These are phyloP conservation scores for Rhizophora mangle DNA, from an alignment of 345 rosid species.

Conservation along the genomic window DNA sequence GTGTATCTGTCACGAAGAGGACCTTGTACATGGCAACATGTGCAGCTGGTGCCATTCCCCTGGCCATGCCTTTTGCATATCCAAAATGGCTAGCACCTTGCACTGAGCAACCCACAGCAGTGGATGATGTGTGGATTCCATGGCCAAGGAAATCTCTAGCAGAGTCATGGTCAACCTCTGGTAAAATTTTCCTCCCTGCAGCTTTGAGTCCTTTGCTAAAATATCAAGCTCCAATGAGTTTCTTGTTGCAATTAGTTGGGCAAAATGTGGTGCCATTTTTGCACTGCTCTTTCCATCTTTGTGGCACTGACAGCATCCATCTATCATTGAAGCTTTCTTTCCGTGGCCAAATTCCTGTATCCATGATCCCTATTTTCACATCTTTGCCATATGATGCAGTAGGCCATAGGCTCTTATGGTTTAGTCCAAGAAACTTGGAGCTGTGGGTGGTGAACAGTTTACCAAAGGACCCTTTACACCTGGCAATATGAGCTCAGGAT, in stretches of 20 bases:
- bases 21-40: slow-evolving; percentile 27
- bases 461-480: slow-evolving; percentile 31
- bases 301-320: slow-evolving; percentile 13
- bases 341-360: slow-evolving; percentile 22
- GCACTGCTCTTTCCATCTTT: slow-evolving; percentile 21
- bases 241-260: slow-evolving; percentile 13
- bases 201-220: slow-evolving; percentile 24
- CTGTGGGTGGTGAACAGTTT: slow-evolving; percentile 40
- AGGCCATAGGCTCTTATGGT: slow-evolving; percentile 2
- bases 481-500: slow-evolving; percentile 37
- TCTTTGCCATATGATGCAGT: slow-evolving; percentile 13
- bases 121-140: slow-evolving; percentile 24
- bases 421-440: slow-evolving; percentile 39
- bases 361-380: slow-evolving; percentile 18
- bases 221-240: slow-evolving; percentile 18
- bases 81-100: slow-evolving; percentile 17
- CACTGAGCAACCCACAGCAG: slow-evolving; percentile 17
- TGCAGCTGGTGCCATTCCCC: slow-evolving; percentile 20
- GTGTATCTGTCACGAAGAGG: slow-evolving; percentile 19
- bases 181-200: slow-evolving; percentile 21
- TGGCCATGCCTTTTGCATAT: slow-evolving; percentile 23
- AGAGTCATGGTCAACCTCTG: slow-evolving; percentile 19
- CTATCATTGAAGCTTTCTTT: slow-evolving; percentile 13
- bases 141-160: slow-evolving; percentile 14
- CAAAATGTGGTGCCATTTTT: slow-evolving; percentile 13